A percentile compares a stretch with the other conserved stretches of the same genome.
These are phyloP conservation scores for Begonia loranthoides DNA, from an alignment of 306 rosid genomes.

Conservation along the genomic window DNA sequence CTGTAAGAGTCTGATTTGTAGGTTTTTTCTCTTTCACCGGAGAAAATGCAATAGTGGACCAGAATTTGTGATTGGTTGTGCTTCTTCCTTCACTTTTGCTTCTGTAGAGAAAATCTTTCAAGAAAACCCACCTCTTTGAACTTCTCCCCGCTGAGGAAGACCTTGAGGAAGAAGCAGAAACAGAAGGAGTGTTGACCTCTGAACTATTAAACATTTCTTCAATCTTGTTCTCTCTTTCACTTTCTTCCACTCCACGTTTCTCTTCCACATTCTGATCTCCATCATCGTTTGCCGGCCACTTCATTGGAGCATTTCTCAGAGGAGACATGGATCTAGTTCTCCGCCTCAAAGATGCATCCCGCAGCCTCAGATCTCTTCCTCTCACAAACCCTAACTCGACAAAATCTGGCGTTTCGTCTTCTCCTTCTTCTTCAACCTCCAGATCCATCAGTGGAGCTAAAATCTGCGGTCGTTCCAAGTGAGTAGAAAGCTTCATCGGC, in stretches of 20 bases:
- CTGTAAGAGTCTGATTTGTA: conserved; percentile 2
- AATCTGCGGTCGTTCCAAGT: conserved; percentile 66
- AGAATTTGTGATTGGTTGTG: conserved; percentile 67
- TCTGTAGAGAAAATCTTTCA: conserved; percentile 73
- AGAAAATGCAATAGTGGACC: conserved; percentile 74
- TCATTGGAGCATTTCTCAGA: conserved; percentile 31
- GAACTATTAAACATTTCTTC: conserved; percentile 19
- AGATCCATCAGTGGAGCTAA: conserved; percentile 74
- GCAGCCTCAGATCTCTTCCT: conserved; percentile 78
- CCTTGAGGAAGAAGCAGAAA: conserved; percentile 71
- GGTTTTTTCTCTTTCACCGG: conserved; percentile 60
- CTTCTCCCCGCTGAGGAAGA: conserved; percentile 90
- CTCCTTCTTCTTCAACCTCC: conserved; percentile 24
- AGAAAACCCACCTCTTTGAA: conserved; percentile 79
- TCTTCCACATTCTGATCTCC: neutral
- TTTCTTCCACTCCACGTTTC: conserved; percentile 24
- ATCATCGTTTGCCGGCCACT: conserved; percentile 37
- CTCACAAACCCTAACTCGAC: conserved; percentile 16
- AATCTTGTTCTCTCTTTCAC: conserved; percentile 12
- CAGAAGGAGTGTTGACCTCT: conserved; percentile 42
- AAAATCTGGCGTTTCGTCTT: neutral
- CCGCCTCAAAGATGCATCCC: conserved; percentile 50
- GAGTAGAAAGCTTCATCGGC: conserved; percentile 81
- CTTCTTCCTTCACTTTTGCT: conserved; percentile 97
- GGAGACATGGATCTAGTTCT: conserved; percentile 98